Evolutionary conservation across 2,329 filamentous ascomycete genomes (phyloP).

Genomic region (Nemania sp.): DNA sequence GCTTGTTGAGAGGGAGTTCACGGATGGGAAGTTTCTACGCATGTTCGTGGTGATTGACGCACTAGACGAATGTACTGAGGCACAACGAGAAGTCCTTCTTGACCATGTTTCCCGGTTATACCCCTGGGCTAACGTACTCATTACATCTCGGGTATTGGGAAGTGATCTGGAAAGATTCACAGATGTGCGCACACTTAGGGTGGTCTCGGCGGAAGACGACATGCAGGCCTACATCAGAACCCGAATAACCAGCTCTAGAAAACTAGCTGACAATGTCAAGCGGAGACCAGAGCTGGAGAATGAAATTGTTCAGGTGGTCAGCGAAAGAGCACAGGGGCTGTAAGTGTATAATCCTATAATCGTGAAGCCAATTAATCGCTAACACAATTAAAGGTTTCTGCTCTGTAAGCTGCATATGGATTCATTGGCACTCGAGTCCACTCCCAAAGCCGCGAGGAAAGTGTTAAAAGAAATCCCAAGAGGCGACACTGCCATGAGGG

Average conservation of each 20-base stretch:
- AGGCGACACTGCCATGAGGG: slow-evolving; percentile 15
- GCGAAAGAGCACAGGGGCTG: slow-evolving; percentile 24
- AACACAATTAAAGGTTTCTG: slow-evolving; percentile 12
- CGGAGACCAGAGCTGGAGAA: slow-evolving; percentile 19
- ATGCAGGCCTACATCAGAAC: slow-evolving; percentile 19
- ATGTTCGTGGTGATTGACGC: slow-evolving; percentile 28
- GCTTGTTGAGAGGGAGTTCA: slow-evolving; percentile 25
- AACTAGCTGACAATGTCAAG: slow-evolving; percentile 22
- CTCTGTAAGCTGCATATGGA: slow-evolving; percentile 29
- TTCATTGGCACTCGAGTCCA: slow-evolving; percentile 18
- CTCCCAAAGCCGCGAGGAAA: slow-evolving; percentile 23
- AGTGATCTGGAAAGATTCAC: slow-evolving; percentile 24
- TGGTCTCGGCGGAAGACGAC: slow-evolving; percentile 16
- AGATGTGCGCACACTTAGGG: slow-evolving; percentile 15
- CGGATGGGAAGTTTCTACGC: slow-evolving; percentile 18
- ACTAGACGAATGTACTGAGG: slow-evolving; percentile 27
- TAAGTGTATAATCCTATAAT: slow-evolving; percentile 12
- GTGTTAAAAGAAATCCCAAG: slow-evolving; percentile 17
- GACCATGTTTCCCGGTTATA: slow-evolving; percentile 19
- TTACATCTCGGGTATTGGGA: slow-evolving; percentile 25
- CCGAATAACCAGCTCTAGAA: slow-evolving; percentile 20
- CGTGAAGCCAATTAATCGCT: slow-evolving; percentile 2
- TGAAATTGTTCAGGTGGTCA: slow-evolving; percentile 19
- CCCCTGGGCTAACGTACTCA: slow-evolving; percentile 26
- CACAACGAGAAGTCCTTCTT: slow-evolving; percentile 22